phyloP scores from a whole-genome alignment of 2,329 filamentous ascomycete genomes.

The Monascus ruber region DNA sequence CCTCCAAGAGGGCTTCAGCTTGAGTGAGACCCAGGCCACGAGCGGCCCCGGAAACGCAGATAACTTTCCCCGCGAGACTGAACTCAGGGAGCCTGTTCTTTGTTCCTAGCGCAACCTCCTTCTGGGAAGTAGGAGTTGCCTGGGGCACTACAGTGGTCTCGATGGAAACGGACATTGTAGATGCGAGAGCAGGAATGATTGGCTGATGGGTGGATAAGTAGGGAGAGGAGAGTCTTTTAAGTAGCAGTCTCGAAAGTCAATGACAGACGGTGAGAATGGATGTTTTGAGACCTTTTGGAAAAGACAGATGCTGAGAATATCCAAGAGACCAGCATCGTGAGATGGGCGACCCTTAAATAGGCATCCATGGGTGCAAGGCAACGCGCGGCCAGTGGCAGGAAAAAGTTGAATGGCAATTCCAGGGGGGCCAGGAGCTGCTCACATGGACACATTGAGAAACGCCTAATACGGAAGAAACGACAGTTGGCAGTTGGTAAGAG shows the following conservation, averaged over 20 bases:
- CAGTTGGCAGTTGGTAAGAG: no score
- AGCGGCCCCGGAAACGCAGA: constrained; percentile 60
- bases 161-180: constrained; percentile 23
- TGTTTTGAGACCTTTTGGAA: not conserved
- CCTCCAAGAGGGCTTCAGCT: constrained; percentile 62
- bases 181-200: not conserved
- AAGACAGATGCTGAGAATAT: not conserved
- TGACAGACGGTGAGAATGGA: not conserved
- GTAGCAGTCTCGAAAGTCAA: not conserved
- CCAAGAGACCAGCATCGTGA: no score
- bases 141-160: constrained; percentile 16
- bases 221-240: not conserved
- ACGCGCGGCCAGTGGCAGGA: not conserved
- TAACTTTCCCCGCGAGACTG: constrained; percentile 57
- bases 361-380: not conserved
- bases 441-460: not conserved
- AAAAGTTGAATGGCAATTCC: not conserved
- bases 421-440: not conserved
- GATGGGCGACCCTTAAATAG: no score
- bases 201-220: not conserved
- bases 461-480: no score
- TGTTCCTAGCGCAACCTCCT: constrained; percentile 19
- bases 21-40: constrained; percentile 63
- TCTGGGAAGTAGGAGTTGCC: constrained; percentile 16
- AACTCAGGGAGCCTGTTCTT: constrained; percentile 55